Evolutionary conservation across 1,284 basidiomycete species (phyloP).

Genomic region (Coriolopsis trogii): DNA sequence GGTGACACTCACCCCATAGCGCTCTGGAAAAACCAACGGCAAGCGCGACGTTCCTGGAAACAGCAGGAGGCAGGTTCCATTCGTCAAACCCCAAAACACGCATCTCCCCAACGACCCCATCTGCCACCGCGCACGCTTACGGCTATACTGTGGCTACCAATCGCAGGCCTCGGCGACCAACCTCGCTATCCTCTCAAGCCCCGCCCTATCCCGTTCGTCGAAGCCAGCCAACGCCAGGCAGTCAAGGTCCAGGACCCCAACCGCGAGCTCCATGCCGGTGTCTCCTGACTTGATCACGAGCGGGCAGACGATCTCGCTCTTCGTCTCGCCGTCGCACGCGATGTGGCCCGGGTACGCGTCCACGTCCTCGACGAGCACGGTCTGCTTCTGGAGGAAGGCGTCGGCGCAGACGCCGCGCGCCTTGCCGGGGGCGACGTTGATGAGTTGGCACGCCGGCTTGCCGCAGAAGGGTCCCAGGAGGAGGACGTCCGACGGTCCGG

Average conservation of each 20-base stretch:
- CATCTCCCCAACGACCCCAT: too few species aligned
- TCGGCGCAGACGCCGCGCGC: slow-evolving; percentile 82
- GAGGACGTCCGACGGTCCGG: slow-evolving; percentile 37
- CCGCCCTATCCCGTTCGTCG: slow-evolving; percentile 70
- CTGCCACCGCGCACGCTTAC: too few species aligned
- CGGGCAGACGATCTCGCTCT: slow-evolving; percentile 86
- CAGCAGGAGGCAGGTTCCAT: too few species aligned
- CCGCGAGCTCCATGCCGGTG: slow-evolving; percentile 35
- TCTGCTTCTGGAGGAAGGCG: slow-evolving; percentile 60
- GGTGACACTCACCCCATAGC: too few species aligned
- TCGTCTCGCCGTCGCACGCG: slow-evolving; percentile 85
- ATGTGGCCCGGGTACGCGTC: slow-evolving; percentile 86
- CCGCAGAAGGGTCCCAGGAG: slow-evolving; percentile 87
- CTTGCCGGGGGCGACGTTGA: slow-evolving; percentile 59
- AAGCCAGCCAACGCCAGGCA: slow-evolving; percentile 76
- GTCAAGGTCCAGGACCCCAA: slow-evolving; percentile 88
- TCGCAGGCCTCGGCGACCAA: slow-evolving; percentile 61
- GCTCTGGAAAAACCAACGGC: too few species aligned
- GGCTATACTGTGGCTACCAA: too few species aligned
- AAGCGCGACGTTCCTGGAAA: too few species aligned
- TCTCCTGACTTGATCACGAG: slow-evolving; percentile 48
- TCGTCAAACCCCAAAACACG: too few species aligned
- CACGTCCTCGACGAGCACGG: slow-evolving; percentile 74
- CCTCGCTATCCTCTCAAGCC: slow-evolving; percentile 70
- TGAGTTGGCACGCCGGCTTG: slow-evolving; percentile 86